These are phyloP conservation scores for Penicilliopsis zonata DNA, from an alignment of 495 filamentous ascomycete species.

Conservation along the genomic window DNA sequence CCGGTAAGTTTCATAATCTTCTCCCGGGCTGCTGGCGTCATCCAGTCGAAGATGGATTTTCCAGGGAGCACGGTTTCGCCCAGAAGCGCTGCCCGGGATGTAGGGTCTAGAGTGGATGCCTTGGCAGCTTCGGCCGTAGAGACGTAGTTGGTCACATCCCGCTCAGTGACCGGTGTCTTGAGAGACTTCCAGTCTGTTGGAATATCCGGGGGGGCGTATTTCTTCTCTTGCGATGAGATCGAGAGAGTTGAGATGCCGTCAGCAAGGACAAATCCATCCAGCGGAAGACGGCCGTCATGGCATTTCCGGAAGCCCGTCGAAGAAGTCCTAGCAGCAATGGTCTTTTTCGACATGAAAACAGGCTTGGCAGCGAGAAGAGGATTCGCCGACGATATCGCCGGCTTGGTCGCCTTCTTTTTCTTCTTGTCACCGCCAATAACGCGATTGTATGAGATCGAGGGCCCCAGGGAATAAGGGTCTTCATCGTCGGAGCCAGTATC, in stretches of 20 bases:
- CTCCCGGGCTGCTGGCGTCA: slow-evolving; percentile 70
- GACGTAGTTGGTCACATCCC: slow-evolving; percentile 34
- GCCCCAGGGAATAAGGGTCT: slow-evolving; percentile 86
- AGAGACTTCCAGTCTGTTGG: slow-evolving; percentile 68
- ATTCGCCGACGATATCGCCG: slow-evolving; percentile 37
- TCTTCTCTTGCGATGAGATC: slow-evolving; percentile 41
- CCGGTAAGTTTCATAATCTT: slow-evolving; percentile 66
- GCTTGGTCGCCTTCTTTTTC: slow-evolving; percentile 51
- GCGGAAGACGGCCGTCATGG: slow-evolving; percentile 75
- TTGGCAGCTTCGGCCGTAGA: slow-evolving; percentile 67
- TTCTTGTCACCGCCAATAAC: slow-evolving; percentile 79
- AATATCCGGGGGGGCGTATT: slow-evolving; percentile 63
- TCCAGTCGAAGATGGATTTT: slow-evolving; percentile 92
- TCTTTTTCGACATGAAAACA: slow-evolving; percentile 69
- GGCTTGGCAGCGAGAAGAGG: slow-evolving; percentile 58
- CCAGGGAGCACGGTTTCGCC: slow-evolving; percentile 75
- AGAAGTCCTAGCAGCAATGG: slow-evolving; percentile 39
- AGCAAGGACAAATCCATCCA: slow-evolving; percentile 77
- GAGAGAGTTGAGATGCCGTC: slow-evolving; percentile 40
- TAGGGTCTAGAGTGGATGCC: slow-evolving; percentile 65
- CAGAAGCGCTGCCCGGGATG: slow-evolving; percentile 65
- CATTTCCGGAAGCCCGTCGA: slow-evolving; percentile 64
- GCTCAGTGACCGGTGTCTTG: slow-evolving; percentile 32
- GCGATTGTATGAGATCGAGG: slow-evolving; percentile 80
- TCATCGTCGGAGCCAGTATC: slow-evolving; percentile 97